A percentile compares a stretch with the other conserved stretches of the same genome.
Conservation (phyloP, 345 rosid genomes). For the Theobroma cacao region DNA sequence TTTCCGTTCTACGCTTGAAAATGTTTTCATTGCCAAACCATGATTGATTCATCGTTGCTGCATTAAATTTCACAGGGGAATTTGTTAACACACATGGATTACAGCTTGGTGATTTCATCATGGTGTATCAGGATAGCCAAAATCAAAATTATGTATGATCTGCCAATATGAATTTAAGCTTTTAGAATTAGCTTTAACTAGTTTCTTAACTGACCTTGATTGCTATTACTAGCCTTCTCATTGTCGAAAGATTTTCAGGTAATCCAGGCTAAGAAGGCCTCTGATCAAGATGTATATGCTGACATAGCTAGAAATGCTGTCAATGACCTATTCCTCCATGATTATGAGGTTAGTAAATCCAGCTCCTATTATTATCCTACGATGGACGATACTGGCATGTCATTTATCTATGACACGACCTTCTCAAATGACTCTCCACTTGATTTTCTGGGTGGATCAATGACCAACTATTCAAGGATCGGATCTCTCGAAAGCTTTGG, state of each 20-base stretch:
- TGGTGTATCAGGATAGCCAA: slow-evolving; percentile 63
- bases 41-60: not conserved
- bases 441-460: slow-evolving; percentile 76
- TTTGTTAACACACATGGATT: slow-evolving; percentile 81
- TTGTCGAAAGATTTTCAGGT: slow-evolving; percentile 38
- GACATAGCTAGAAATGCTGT: slow-evolving; percentile 46
- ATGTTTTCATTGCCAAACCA: not conserved
- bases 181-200: not conserved
- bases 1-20: not conserved
- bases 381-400: slow-evolving; percentile 42
- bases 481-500: slow-evolving; percentile 67
- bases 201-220: not conserved
- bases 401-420: slow-evolving; percentile 81
- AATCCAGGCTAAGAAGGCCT: slow-evolving; percentile 83
- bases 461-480: slow-evolving; percentile 51
- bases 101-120: slow-evolving; percentile 77
- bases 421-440: slow-evolving; percentile 74
- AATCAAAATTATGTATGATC: slow-evolving; percentile 65
- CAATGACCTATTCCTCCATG: slow-evolving; percentile 47
- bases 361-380: slow-evolving; percentile 47
- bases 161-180: not conserved
- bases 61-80: slow-evolving; percentile 49
- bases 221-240: not conserved
- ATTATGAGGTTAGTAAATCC: slow-evolving; percentile 36
- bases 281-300: slow-evolving; percentile 57